Percentiles rank a stretch among this genome's conserved stretches.
Conservation (phyloP, 208 protist species). For the Acanthamoeba royreba region DNA sequence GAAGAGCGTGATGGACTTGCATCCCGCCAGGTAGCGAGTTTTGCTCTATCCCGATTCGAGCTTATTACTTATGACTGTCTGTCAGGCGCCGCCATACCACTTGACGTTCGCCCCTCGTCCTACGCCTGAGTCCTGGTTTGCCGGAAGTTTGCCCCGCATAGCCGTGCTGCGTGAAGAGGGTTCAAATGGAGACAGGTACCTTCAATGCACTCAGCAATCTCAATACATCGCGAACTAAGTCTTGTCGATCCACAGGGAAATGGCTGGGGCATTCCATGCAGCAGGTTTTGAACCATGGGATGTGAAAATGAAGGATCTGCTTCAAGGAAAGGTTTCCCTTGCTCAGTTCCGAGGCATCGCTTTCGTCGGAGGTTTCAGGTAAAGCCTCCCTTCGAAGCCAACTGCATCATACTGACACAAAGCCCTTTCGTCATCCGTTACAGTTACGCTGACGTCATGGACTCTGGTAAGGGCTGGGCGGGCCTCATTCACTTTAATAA, state of each 20-base stretch:
- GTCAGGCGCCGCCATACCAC: neutral
- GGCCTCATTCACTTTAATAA: slow-evolving; percentile 56
- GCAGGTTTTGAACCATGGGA: slow-evolving; percentile 79
- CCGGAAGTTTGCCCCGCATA: neutral
- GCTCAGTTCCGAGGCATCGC: slow-evolving; percentile 75
- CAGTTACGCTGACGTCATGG: slow-evolving; percentile 79
- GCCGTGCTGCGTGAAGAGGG: slow-evolving; percentile 75
- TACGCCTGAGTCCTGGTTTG: neutral
- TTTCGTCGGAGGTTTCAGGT: slow-evolving; percentile 81
- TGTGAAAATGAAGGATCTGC: slow-evolving; percentile 72
- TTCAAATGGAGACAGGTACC: slow-evolving; percentile 71
- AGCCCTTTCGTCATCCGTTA: too few species aligned
- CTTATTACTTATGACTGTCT: too few species aligned
- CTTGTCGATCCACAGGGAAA: slow-evolving; percentile 61
- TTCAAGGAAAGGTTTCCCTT: slow-evolving; percentile 53
- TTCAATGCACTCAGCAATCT: too few species aligned
- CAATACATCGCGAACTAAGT: too few species aligned
- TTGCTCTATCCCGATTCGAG: too few species aligned
- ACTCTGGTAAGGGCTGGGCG: slow-evolving; percentile 81
- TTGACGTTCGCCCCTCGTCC: neutral
- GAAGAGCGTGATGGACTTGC: slow-evolving; percentile 57
- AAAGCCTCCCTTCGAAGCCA: too few species aligned
- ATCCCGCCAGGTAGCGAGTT: neutral
- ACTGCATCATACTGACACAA: too few species aligned
- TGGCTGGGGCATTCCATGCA: slow-evolving; percentile 70